phyloP scores from a whole-genome alignment of 78 protist species.

The Paulinella micropora region DNA sequence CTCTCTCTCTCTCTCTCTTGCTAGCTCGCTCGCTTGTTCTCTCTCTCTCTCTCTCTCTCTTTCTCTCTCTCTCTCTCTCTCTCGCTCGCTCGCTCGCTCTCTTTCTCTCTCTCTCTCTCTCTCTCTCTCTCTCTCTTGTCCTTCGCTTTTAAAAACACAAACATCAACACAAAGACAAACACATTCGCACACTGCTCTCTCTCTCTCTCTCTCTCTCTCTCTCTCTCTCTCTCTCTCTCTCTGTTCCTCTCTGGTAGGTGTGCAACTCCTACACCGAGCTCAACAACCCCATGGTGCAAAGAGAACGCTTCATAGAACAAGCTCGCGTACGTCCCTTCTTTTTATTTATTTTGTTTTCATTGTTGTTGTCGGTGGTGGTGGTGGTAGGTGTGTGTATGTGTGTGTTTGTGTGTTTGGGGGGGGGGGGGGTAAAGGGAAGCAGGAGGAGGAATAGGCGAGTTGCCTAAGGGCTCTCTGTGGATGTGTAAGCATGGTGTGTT shows the following conservation, averaged over 20 bases:
- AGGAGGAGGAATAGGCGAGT: neutral
- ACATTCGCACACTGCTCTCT: neutral
- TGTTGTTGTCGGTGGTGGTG: neutral
- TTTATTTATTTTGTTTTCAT: neutral
- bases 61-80: too few relatives aligned
- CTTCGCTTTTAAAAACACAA: too few relatives aligned
- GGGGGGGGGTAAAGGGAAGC: neutral
- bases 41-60: too few relatives aligned
- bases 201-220: neutral
- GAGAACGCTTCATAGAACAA: conserved; percentile 87
- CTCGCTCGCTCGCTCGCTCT: too few relatives aligned
- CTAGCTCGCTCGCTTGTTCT: too few relatives aligned
- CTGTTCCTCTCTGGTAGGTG: neutral
- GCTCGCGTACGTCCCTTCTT: conserved; percentile 29
- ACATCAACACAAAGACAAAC: too few relatives aligned
- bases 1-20: too few relatives aligned
- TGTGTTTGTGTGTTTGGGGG: neutral
- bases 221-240: neutral
- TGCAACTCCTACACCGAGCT: too few relatives aligned
- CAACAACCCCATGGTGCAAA: conserved; percentile 96
- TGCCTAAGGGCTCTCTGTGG: neutral
- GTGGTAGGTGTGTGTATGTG: too few relatives aligned
- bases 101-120: too few relatives aligned
- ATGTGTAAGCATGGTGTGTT: neutral
- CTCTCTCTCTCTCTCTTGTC: too few relatives aligned